These are phyloP conservation scores for Lodderomyces oxycetoniae DNA, from an alignment of 1,139 yeast species.

Conservation along the genomic window DNA sequence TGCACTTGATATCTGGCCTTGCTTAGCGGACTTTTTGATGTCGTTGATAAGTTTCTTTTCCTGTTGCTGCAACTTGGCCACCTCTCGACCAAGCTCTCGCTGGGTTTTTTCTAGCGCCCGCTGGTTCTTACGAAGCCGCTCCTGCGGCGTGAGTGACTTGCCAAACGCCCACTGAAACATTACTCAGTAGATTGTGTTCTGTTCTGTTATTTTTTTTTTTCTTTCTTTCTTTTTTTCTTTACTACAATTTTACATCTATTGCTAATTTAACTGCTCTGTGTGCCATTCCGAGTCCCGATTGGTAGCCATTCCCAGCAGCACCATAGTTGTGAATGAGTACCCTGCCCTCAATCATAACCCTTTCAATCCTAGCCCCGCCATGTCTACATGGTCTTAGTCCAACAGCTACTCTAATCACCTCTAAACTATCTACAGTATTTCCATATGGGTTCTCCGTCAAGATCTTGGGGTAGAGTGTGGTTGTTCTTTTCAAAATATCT, in stretches of 20 bases:
- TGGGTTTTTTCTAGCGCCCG: conserved; percentile 91
- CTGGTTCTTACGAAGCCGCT: conserved; percentile 89
- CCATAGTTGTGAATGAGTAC: conserved; percentile 47
- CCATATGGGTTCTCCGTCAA: conserved; percentile 29
- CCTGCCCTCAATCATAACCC: conserved; percentile 31
- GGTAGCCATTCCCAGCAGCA: conserved; percentile 45
- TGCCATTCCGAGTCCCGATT: conserved; percentile 44
- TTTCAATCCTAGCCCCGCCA: conserved; percentile 65
- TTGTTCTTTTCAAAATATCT: conserved; percentile 56
- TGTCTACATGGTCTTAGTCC: conserved; percentile 68
- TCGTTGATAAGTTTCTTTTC: conserved; percentile 84
- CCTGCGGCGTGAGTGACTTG: conserved; percentile 89
- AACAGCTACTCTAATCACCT: conserved; percentile 55
- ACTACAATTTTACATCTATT: conserved; percentile 5
- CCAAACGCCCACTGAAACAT: conserved; percentile 95
- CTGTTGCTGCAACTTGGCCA: conserved; percentile 78
- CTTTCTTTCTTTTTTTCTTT: not conserved
- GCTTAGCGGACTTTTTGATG: conserved; percentile 86
- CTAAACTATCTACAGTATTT: conserved; percentile 16
- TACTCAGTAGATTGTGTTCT: not conserved
- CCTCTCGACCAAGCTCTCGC: conserved; percentile 85
- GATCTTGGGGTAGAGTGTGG: conserved; percentile 50
- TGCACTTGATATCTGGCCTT: conserved; percentile 83
- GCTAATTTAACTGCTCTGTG: conserved; percentile 25
- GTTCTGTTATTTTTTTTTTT: conserved; percentile 1